Evolutionary conservation across 352 stramenopile species (phyloP).

Genomic region (Phytopythium helicoides): DNA sequence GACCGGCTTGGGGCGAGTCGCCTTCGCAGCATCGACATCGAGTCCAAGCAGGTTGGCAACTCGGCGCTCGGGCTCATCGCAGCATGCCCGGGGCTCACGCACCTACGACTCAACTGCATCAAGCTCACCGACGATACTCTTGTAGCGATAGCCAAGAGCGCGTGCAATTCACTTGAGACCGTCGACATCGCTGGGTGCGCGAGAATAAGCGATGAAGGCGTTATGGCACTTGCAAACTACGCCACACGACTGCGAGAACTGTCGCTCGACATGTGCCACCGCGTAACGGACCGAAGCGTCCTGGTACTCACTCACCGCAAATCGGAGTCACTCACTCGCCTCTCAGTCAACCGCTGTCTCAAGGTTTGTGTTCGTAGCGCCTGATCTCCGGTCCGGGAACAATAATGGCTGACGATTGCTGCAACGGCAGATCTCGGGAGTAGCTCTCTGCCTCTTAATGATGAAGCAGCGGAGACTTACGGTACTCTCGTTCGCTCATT

Average conservation of each 20-base stretch:
- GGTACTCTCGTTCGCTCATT: conserved; percentile 59
- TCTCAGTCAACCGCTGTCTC: conserved; percentile 62
- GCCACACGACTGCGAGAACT: conserved; percentile 47
- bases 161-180: conserved; percentile 33
- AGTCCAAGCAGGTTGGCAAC: conserved; percentile 74
- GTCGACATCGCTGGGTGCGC: conserved; percentile 78
- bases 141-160: conserved; percentile 27
- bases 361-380: conserved; percentile 30
- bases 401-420: not conserved
- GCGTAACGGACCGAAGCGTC: conserved; percentile 68
- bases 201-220: conserved; percentile 70
- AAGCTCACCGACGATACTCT: conserved; percentile 64
- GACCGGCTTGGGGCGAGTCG: conserved; percentile 28
- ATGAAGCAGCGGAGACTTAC: conserved; percentile 43
- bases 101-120: conserved; percentile 62
- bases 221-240: conserved; percentile 62
- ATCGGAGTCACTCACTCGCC: conserved; percentile 25
- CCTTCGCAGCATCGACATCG: conserved; percentile 51
- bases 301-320: conserved; percentile 44
- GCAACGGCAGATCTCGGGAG: conserved; percentile 44
- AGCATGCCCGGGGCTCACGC: conserved; percentile 28
- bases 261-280: conserved; percentile 80
- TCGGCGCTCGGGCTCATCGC: conserved; percentile 34
- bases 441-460: conserved; percentile 55
- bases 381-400: not conserved